Conservation (phyloP, 1,284 basidiomycete genomes). For the Ceratobasidium theobromae region DNA sequence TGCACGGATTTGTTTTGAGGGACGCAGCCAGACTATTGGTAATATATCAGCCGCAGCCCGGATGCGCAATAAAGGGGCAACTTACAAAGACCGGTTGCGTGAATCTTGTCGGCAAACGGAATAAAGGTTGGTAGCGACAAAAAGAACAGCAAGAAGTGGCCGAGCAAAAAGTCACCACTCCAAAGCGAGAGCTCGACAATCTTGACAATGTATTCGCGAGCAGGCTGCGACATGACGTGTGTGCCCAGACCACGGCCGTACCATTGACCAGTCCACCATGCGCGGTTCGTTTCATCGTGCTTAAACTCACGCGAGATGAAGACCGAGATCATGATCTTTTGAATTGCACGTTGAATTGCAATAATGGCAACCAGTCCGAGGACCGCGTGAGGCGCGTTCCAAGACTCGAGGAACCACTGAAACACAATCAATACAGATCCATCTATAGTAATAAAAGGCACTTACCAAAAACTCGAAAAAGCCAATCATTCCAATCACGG, state of each 20-base stretch:
- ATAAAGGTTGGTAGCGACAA: slow-evolving; percentile 79
- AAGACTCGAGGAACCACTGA: slow-evolving; percentile 92
- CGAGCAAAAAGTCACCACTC: slow-evolving; percentile 80
- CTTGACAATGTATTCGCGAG: slow-evolving; percentile 94
- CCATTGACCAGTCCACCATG: slow-evolving; percentile 98
- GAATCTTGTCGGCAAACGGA: slow-evolving; percentile 82
- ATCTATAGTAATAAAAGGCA: slow-evolving; percentile 39
- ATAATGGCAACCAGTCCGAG: slow-evolving; percentile 86
- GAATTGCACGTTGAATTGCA: slow-evolving; percentile 83
- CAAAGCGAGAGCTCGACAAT: slow-evolving; percentile 95
- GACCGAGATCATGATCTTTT: slow-evolving; percentile 89
- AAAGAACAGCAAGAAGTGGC: slow-evolving; percentile 71
- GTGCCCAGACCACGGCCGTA: slow-evolving; percentile 87
- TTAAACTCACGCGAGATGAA: slow-evolving; percentile 96
- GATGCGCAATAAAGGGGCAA: slow-evolving; percentile 49
- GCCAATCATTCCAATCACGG: slow-evolving; percentile 80
- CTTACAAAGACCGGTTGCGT: slow-evolving; percentile 86
- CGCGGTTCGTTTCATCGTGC: slow-evolving; percentile 94
- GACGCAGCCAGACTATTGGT: slow-evolving; percentile 66
- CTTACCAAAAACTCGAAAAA: slow-evolving; percentile 93
- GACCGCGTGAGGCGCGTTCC: slow-evolving; percentile 89
- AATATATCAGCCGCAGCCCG: slow-evolving; percentile 33
- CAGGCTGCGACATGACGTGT: slow-evolving; percentile 89
- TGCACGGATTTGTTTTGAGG: slow-evolving; percentile 88
- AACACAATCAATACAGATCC: slow-evolving; percentile 37